Percentiles rank a stretch among this genome's conserved stretches.
Conservation (phyloP, 163 green algal species). For the Chlorella variabilis region DNA sequence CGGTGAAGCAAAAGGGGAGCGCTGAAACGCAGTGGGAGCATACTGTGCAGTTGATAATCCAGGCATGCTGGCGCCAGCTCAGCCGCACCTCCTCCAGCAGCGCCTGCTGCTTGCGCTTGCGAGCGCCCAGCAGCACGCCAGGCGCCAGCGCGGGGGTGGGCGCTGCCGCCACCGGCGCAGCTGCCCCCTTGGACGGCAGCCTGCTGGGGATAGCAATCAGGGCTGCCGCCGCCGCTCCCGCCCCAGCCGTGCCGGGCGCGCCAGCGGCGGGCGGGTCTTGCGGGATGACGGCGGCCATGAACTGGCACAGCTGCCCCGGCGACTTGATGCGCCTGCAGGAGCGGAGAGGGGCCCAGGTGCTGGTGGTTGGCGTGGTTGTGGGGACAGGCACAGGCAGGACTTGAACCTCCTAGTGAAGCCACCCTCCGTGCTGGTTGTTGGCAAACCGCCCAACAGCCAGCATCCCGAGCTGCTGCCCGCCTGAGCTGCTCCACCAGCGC, state of each 20-base stretch:
- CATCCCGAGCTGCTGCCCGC: too few relatives aligned
- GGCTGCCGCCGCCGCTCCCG: background rate
- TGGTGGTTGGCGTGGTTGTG: too few relatives aligned
- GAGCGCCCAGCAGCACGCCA: background rate
- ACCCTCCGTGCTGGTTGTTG: too few relatives aligned
- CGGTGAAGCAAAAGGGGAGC: too few relatives aligned
- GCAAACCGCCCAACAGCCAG: too few relatives aligned
- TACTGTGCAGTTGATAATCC: too few relatives aligned
- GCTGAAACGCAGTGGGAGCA: too few relatives aligned
- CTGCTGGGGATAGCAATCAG: background rate
- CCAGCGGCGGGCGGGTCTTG: slow-evolving; percentile 22
- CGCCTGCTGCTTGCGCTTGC: slow-evolving; percentile 28
- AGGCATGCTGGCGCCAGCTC: background rate
- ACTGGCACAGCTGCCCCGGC: slow-evolving; percentile 20
- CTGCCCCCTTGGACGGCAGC: background rate
- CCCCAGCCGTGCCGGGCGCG: background rate
- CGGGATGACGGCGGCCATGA: slow-evolving; percentile 9
- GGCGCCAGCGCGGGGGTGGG: background rate
- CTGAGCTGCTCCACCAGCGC: slow-evolving; percentile 21
- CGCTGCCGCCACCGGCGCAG: background rate
- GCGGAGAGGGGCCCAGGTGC: too few relatives aligned
- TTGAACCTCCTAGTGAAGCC: too few relatives aligned
- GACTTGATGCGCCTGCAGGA: slow-evolving; percentile 20
- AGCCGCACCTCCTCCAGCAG: slow-evolving; percentile 4
- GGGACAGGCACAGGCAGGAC: too few relatives aligned